phyloP scores from a whole-genome alignment of 129 eudicot genomes.

The Daucus carota region DNA sequence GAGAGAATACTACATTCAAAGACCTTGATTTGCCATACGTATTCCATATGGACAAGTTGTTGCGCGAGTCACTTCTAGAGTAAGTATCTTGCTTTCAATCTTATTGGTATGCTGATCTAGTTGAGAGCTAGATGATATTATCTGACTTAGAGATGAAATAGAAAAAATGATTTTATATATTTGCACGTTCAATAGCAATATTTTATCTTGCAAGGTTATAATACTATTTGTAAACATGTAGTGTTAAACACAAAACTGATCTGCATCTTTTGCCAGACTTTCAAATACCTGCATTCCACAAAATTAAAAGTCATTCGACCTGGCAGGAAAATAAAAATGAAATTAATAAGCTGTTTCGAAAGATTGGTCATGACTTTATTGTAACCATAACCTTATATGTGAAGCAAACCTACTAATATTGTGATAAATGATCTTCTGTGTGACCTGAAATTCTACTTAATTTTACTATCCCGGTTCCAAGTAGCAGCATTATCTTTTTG shows the following conservation, averaged over 20 bases:
- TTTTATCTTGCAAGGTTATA: not conserved
- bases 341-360: not conserved
- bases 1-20: slow-evolving; percentile 86
- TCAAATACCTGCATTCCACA: not conserved
- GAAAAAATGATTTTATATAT: too few relatives aligned
- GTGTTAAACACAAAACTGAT: not conserved
- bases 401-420: not conserved
- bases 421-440: too few relatives aligned
- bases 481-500: not conserved
- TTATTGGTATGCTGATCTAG: not conserved
- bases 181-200: too few relatives aligned
- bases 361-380: not conserved
- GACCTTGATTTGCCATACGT: slow-evolving; percentile 88
- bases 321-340: not conserved
- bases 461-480: not conserved
- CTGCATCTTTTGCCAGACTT: not conserved
- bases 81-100: slow-evolving; percentile 25
- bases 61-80: slow-evolving; percentile 71
- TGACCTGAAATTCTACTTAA: too few relatives aligned
- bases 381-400: not conserved
- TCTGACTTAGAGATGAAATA: not conserved
- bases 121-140: not conserved
- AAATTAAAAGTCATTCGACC: not conserved
- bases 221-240: not conserved
- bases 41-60: slow-evolving; percentile 90